Base-by-base conservation (phyloP, 2,329 filamentous ascomycete species). In the Arthrobotrys conoides region DNA sequence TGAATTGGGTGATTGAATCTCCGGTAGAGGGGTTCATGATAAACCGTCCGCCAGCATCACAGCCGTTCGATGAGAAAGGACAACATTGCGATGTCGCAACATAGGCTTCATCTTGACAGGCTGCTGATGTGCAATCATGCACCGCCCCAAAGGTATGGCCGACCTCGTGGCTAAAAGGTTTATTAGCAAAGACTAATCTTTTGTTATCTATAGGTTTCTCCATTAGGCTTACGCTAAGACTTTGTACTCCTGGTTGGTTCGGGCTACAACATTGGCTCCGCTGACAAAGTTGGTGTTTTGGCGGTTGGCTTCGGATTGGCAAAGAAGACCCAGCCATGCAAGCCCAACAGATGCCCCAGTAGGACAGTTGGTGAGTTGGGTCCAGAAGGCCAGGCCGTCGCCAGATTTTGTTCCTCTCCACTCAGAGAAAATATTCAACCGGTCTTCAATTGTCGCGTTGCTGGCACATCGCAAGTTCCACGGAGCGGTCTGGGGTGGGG, bases 1-100 rank as follows among this genome's bases (percentile, higher is more conserved):
- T 97, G 85, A 99, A 99, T 49, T 88, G 86, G 0, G 88, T 91
- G 83, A 97, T 93, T 71, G 89, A 89, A 8, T 87, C 84, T 12
- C 88, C 89, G 0, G 95, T 96, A 10, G 92, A 96, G 0, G 96
- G 96, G 83, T 98, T 98, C 96, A 99, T 99, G 84, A 99, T 94
- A 85, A 90, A 99, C 76, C 88, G 85, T n/a, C 89, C 91, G 49
- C 87, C 86, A 22, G 96, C 96, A 84, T 96, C 87, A 84, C 96
- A 99, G 0, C 86, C 87, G 49, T 79, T 84, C 8, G 86, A 82
- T 9, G 80, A 92, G 6, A 97, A 86, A 0, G 94, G 96, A 82
- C 96, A 99, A 84, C 96, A 99, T 82, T 88, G 85, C 41, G 82
- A 82, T 3, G 81, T 77, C 24, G 72, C 70, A 24, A 80, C 78